Conservation (phyloP, 164 flowering plant genomes). For the Taxillus chinensis region DNA sequence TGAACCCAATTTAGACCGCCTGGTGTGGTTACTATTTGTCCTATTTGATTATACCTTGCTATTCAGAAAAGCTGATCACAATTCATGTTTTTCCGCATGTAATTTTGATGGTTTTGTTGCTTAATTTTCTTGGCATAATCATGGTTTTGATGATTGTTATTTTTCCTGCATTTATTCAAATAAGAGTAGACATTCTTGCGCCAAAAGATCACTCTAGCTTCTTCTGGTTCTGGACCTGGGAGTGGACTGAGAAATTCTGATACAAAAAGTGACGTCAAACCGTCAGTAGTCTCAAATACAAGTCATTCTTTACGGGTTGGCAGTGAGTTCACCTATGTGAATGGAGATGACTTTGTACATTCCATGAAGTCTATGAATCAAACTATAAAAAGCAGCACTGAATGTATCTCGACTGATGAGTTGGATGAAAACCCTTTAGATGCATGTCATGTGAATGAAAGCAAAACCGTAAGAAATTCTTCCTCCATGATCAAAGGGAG, state of each 20-base stretch:
- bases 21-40: no score
- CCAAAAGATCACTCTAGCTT: constrained; percentile 68
- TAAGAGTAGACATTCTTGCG: constrained; percentile 68
- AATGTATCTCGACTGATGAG: neutral
- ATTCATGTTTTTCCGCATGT: neutral
- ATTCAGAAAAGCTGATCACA: no score
- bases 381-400: constrained; percentile 1
- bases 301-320: constrained; percentile 7
- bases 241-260: constrained; percentile 19
- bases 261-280: constrained; percentile 14
- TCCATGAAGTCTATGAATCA: neutral
- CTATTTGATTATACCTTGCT: no score
- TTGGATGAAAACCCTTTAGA: constrained; percentile 7
- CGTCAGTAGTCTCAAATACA: constrained; percentile 5
- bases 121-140: no score
- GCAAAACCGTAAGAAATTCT: constrained; percentile 23
- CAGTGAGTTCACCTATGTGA: neutral
- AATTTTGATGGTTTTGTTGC: neutral
- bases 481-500: constrained; percentile 42
- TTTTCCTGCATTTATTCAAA: neutral
- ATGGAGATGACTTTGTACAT: neutral
- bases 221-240: constrained; percentile 19
- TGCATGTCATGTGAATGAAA: constrained; percentile 14
- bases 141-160: neutral
- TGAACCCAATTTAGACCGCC: no score